Percentiles rank a stretch among this genome's conserved stretches.
These are phyloP conservation scores for Ballota nigra DNA, from an alignment of 257 asterid genomes.

Conservation along the genomic window DNA sequence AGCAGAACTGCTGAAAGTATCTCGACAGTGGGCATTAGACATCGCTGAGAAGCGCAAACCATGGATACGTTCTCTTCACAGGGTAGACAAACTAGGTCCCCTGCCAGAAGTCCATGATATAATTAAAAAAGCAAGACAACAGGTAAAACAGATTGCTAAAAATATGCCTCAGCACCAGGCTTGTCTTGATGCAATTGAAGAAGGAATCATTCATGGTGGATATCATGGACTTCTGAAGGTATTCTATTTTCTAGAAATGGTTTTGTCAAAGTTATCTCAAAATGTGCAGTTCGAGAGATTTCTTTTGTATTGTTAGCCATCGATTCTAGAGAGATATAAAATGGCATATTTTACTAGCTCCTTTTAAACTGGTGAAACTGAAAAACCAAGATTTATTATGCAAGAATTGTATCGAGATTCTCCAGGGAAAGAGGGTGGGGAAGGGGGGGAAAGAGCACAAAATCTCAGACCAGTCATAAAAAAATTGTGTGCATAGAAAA, in stretches of 20 bases:
- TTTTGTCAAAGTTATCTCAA: conserved; percentile 17
- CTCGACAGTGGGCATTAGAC: conserved; percentile 85
- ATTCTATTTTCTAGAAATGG: conserved; percentile 26
- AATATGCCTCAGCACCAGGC: conserved; percentile 89
- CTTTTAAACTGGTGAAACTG: conserved; percentile 3
- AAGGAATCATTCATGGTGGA: conserved; percentile 91
- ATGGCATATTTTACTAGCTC: neutral
- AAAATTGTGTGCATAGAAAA: neutral
- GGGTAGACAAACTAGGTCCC: conserved; percentile 74
- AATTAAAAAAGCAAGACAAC: conserved; percentile 64
- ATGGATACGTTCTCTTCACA: conserved; percentile 88
- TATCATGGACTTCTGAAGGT: conserved; percentile 86
- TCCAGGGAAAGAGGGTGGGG: neutral
- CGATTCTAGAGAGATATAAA: conserved; percentile 6
- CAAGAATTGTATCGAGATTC: neutral
- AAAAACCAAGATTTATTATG: neutral
- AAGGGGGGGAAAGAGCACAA: neutral
- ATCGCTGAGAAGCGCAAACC: conserved; percentile 72
- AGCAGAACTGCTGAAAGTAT: conserved; percentile 63
- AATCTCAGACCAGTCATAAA: neutral
- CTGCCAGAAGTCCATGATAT: conserved; percentile 60
- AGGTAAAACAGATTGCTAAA: conserved; percentile 62
- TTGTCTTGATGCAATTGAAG: conserved; percentile 89
- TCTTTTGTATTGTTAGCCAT: conserved; percentile 7
- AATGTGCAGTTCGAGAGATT: conserved; percentile 2